phyloP scores from a whole-genome alignment of 2,329 filamentous ascomycete species.

The Xylariaceae sp. region DNA sequence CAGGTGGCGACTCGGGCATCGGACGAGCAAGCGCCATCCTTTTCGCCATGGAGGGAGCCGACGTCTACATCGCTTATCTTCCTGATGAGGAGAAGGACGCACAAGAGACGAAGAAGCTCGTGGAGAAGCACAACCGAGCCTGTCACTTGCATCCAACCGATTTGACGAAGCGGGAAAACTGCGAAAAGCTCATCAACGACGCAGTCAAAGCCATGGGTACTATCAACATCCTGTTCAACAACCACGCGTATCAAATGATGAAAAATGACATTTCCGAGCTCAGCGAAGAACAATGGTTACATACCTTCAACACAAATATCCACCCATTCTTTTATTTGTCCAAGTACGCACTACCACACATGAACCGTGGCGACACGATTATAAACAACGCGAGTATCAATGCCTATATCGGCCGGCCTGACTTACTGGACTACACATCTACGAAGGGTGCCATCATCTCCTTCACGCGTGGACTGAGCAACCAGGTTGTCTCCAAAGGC shows the following conservation, averaged over 20 bases:
- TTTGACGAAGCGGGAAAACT: conserved; percentile 62
- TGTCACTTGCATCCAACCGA: conserved; percentile 63
- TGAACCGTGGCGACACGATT: conserved; percentile 70
- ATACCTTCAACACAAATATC: conserved; percentile 80
- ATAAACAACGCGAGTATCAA: conserved; percentile 87
- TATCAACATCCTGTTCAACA: conserved; percentile 73
- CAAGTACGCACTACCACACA: conserved; percentile 72
- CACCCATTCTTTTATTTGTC: conserved; percentile 77
- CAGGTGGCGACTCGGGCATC: conserved; percentile 76
- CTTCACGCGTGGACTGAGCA: conserved; percentile 73
- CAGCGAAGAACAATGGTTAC: conserved; percentile 71
- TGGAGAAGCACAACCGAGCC: conserved; percentile 63
- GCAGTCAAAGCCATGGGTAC: conserved; percentile 62
- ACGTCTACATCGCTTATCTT: conserved; percentile 69
- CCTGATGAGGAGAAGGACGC: conserved; percentile 74
- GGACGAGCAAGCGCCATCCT: conserved; percentile 71
- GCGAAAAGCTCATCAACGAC: conserved; percentile 64
- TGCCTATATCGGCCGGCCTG: conserved; percentile 74
- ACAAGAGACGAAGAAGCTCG: conserved; percentile 65
- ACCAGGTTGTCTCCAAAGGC: conserved; percentile 67
- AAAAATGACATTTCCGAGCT: conserved; percentile 67
- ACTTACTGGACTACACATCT: conserved; percentile 77
- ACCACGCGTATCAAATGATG: conserved; percentile 73
- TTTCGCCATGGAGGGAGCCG: conserved; percentile 77
- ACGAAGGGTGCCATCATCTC: conserved; percentile 75